Evolutionary conservation across 176 grass and related monocot species (phyloP).

Genomic region (Ananas comosus): DNA sequence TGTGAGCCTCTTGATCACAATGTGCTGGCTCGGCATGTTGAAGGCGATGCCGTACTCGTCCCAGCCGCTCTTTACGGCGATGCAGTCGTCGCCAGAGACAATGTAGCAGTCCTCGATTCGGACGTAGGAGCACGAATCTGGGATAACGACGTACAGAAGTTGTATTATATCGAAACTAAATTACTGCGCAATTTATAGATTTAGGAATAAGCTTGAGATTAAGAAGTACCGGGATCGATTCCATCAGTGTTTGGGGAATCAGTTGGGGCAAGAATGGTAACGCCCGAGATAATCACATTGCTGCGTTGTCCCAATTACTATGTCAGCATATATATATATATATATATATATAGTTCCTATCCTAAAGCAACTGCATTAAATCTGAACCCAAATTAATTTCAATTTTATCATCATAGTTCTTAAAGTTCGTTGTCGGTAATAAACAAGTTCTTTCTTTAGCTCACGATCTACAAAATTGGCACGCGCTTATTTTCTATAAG

Average conservation of each 20-base stretch:
- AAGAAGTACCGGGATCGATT: conserved; percentile 67
- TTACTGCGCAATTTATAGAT: background rate
- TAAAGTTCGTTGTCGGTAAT: no score
- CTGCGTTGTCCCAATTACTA: conserved; percentile 24
- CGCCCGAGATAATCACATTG: conserved; percentile 64
- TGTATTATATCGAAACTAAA: background rate
- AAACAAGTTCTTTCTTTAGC: no score
- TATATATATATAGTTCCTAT: background rate
- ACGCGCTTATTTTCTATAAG: background rate
- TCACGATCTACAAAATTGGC: no score
- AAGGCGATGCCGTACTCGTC: conserved; percentile 69
- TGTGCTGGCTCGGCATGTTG: conserved; percentile 59
- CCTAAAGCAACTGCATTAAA: no score
- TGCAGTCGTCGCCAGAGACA: conserved; percentile 67
- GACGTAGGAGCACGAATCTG: conserved; percentile 86
- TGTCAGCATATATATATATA: conserved; percentile 6
- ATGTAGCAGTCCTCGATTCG: conserved; percentile 87
- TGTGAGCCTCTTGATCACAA: conserved; percentile 53
- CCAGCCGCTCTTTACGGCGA: conserved; percentile 90
- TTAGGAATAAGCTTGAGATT: no score
- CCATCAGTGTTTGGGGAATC: conserved; percentile 91
- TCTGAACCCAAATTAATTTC: no score
- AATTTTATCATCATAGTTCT: no score
- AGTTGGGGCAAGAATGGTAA: conserved; percentile 67
- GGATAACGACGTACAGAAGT: background rate